Conservation (phyloP, 2,329 filamentous ascomycete genomes). For the Talaromyces sp. region DNA sequence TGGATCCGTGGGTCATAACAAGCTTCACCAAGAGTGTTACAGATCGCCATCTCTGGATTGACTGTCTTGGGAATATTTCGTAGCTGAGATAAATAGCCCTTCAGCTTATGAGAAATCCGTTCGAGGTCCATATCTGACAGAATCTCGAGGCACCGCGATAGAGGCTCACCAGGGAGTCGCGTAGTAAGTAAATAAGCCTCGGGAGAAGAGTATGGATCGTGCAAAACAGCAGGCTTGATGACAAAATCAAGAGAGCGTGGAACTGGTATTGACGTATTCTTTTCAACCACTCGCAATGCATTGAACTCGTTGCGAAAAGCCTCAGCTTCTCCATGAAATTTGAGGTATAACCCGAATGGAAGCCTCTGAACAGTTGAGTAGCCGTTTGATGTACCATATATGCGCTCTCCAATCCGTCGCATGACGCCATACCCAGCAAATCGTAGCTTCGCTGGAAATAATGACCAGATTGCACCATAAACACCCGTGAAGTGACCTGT, state of each 20-base stretch:
- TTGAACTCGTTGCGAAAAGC: neutral
- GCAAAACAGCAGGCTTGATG: neutral
- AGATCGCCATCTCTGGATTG: slow-evolving; percentile 1
- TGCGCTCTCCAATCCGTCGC: neutral
- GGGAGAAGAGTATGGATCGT: neutral
- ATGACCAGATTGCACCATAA: neutral
- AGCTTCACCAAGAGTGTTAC: neutral
- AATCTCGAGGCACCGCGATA: neutral
- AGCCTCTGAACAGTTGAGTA: slow-evolving; percentile 5
- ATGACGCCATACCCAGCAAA: neutral
- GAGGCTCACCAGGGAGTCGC: neutral
- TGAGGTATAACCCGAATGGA: neutral
- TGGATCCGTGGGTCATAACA: neutral
- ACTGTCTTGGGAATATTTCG: neutral
- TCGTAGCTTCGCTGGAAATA: neutral
- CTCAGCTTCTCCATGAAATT: neutral
- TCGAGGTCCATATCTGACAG: neutral
- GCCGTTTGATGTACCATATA: neutral
- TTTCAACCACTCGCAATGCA: neutral
- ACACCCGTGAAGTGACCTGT: neutral
- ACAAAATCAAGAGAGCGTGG: neutral
- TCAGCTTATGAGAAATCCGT: neutral
- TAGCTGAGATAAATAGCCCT: neutral
- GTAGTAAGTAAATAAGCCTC: neutral
- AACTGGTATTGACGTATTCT: neutral